A percentile compares a stretch with the other conserved stretches of the same genome.
Conservation (phyloP, 2,329 filamentous ascomycete genomes). For the Cordyceps cicadae region DNA sequence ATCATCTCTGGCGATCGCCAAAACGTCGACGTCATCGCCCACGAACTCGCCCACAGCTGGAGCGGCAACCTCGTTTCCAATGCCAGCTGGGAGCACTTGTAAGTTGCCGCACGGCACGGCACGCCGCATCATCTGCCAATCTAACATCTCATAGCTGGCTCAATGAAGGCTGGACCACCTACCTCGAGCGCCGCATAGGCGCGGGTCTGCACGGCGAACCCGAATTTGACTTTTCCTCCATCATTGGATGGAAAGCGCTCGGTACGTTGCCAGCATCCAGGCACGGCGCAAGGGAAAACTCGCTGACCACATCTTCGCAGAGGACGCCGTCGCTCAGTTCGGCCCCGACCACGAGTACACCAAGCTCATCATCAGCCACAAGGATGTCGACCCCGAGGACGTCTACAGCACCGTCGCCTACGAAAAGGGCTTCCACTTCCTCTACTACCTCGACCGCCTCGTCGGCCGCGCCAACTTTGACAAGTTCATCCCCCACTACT, state of each 20-base stretch:
- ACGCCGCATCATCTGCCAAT: not conserved
- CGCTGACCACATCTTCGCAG: constrained; percentile 27
- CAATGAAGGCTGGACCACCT: constrained; percentile 85
- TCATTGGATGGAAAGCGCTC: constrained; percentile 90
- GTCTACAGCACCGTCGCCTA: constrained; percentile 90
- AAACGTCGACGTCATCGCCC: constrained; percentile 94
- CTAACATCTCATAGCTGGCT: constrained; percentile 42
- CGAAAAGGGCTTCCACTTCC: constrained; percentile 91
- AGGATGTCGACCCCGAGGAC: constrained; percentile 89
- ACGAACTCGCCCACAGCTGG: constrained; percentile 72
- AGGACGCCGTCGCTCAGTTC: constrained; percentile 70
- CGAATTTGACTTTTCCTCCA: constrained; percentile 87
- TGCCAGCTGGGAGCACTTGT: constrained; percentile 75
- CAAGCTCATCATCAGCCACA: constrained; percentile 77
- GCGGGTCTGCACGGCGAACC: constrained; percentile 71
- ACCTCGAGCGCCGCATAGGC: constrained; percentile 79
- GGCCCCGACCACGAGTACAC: constrained; percentile 87
- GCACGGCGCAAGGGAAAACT: not conserved
- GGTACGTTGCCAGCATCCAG: constrained; percentile 29
- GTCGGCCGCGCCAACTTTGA: constrained; percentile 84
- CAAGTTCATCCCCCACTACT: constrained; percentile 93
- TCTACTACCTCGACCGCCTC: constrained; percentile 82
- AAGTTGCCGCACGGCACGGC: constrained; percentile 21
- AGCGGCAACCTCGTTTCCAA: constrained; percentile 79
- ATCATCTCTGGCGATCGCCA: constrained; percentile 85